Conservation (phyloP, 345 rosid species). For the Brassica rapa region DNA sequence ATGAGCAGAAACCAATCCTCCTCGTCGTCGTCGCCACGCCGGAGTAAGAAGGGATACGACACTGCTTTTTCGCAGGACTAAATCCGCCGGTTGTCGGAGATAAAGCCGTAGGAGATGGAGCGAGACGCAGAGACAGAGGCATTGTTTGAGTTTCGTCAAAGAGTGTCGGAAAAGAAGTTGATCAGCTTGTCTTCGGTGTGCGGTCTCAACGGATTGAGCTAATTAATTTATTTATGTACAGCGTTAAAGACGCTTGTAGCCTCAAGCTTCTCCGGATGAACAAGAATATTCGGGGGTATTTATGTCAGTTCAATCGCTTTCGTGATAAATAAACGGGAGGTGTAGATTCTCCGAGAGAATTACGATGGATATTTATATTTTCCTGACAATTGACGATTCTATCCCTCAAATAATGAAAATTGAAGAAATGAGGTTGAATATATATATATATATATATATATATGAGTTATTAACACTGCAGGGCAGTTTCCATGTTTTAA, state of each 20-base stretch:
- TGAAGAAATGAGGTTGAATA: neutral
- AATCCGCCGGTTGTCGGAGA: conserved; percentile 22
- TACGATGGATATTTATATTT: conserved; percentile 28
- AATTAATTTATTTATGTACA: neutral
- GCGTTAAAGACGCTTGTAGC: neutral
- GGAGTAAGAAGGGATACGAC: conserved; percentile 45
- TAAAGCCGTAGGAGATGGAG: conserved; percentile 42
- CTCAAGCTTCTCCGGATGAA: conserved; percentile 3
- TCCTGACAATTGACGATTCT: neutral
- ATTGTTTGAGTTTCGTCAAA: conserved; percentile 2
- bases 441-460: too few species aligned
- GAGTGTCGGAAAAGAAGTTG: conserved; percentile 10
- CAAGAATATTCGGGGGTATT: conserved; percentile 28
- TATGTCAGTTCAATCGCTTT: neutral
- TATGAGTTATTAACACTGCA: too few species aligned
- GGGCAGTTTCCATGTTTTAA: too few species aligned
- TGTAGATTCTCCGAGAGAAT: conserved; percentile 27
- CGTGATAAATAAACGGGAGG: conserved; percentile 37
- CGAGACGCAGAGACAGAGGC: conserved; percentile 46
- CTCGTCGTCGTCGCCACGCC: conserved; percentile 1
- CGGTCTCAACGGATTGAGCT: conserved; percentile 24
- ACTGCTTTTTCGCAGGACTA: conserved; percentile 11
- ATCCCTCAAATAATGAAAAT: neutral
- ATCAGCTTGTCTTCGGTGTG: conserved; percentile 20
- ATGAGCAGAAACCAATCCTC: conserved; percentile 18